Evolutionary conservation across 768 basidiomycete species (phyloP).

Genomic region (Astraeus odoratus): DNA sequence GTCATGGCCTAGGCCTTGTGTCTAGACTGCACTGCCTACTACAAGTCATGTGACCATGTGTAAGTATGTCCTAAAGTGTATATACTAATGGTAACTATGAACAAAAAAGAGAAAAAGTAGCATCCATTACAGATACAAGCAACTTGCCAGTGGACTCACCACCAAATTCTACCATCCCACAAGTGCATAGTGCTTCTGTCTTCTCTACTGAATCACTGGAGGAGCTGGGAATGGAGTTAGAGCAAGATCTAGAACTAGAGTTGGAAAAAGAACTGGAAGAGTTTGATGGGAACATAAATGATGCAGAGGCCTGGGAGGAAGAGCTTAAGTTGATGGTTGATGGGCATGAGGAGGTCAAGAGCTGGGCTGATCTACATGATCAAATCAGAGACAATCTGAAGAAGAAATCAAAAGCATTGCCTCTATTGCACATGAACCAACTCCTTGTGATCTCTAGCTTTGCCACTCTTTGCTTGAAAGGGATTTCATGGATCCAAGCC

Average conservation of each 20-base stretch:
- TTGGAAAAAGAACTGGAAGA: too few species aligned
- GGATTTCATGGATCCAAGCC: constrained; percentile 20
- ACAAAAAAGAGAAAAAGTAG: too few species aligned
- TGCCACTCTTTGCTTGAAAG: constrained; percentile 19
- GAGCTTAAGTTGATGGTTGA: constrained; percentile 13
- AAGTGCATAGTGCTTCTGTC: background rate
- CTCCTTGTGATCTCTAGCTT: constrained; percentile 7
- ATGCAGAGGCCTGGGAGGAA: constrained; percentile 18
- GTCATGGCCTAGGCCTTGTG: background rate
- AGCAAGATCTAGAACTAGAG: background rate
- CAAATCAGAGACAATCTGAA: constrained; percentile 28
- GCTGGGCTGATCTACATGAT: constrained; percentile 20
- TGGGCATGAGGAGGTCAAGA: constrained; percentile 4
- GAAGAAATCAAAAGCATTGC: constrained; percentile 14
- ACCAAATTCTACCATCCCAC: background rate
- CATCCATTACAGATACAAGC: too few species aligned
- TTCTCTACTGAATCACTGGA: background rate
- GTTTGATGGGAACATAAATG: too few species aligned
- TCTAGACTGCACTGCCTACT: too few species aligned
- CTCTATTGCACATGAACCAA: constrained; percentile 19
- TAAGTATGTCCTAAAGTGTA: too few species aligned
- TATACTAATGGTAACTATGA: too few species aligned
- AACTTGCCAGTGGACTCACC: too few species aligned
- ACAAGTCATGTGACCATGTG: too few species aligned
- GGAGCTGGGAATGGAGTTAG: background rate